These are phyloP conservation scores for Hyphopichia khmerensis DNA, from an alignment of 1,139 yeast genomes.

Conservation along the genomic window DNA sequence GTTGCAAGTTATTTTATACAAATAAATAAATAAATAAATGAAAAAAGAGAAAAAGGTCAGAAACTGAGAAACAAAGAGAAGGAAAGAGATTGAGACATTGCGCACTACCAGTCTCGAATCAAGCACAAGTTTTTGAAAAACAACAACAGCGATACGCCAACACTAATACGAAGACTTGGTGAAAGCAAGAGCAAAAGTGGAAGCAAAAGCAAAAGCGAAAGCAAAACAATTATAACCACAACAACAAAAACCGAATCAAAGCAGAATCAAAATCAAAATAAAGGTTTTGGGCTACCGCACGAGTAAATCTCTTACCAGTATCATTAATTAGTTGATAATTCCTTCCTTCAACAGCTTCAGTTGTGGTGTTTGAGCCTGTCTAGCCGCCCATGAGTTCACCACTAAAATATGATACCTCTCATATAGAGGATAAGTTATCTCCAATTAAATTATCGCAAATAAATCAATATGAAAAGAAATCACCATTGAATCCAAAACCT, in stretches of 20 bases:
- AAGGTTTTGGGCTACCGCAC: no score
- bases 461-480: neutral
- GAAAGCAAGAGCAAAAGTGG: no score
- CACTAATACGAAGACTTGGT: no score
- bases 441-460: constrained; percentile 3
- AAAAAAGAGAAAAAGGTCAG: neutral
- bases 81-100: neutral
- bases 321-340: no score
- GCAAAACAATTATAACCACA: no score
- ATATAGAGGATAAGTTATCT: constrained; percentile 10
- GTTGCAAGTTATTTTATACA: constrained; percentile 1
- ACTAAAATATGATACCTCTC: constrained; percentile 6
- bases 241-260: no score
- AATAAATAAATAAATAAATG: constrained; percentile 4
- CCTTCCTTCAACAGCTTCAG: no score
- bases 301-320: no score
- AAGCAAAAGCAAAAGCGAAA: no score
- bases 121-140: neutral
- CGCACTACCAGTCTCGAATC: neutral
- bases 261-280: no score
- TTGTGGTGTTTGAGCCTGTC: no score
- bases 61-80: neutral
- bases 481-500: neutral
- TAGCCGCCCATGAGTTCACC: constrained; percentile 10
- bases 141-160: no score